Evolutionary conservation across 2,329 filamentous ascomycete species (phyloP).

Genomic region (Aspergillus niger): DNA sequence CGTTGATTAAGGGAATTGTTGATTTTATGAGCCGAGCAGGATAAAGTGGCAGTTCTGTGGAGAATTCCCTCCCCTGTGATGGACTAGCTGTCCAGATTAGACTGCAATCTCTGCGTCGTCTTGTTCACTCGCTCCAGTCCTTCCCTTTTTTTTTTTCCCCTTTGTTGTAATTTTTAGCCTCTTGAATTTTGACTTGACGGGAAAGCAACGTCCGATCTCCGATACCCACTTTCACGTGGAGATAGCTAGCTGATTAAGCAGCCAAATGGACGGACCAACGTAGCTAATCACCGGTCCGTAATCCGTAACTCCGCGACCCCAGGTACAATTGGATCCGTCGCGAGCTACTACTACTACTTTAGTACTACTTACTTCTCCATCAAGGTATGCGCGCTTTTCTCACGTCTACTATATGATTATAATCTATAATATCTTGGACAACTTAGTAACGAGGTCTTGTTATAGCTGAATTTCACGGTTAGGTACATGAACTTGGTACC

Average conservation of each 20-base stretch:
- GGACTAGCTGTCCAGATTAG: background rate
- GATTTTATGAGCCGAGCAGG: background rate
- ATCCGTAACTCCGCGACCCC: no score
- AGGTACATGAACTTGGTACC: no score
- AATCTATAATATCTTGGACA: no score
- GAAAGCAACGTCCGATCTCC: constrained; percentile 19
- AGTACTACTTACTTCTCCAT: no score
- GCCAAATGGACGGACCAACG: no score
- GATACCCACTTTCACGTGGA: constrained; percentile 16
- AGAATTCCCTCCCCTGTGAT: background rate
- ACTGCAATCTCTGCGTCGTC: background rate
- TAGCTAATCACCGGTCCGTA: no score
- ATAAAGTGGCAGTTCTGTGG: background rate
- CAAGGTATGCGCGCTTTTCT: no score
- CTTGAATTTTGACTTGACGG: constrained; percentile 1
- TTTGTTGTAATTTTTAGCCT: constrained; percentile 5
- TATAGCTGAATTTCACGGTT: no score
- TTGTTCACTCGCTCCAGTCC: background rate
- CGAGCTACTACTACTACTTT: no score
- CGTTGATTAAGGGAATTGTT: background rate
- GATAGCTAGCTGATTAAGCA: background rate
- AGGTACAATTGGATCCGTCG: no score
- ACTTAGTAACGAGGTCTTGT: no score
- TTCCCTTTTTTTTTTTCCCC: background rate
- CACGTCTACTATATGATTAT: no score